A percentile compares a stretch with the other conserved stretches of the same genome.
phyloP scores from a whole-genome alignment of 1,139 yeast genomes.

The Pichia sp. region DNA sequence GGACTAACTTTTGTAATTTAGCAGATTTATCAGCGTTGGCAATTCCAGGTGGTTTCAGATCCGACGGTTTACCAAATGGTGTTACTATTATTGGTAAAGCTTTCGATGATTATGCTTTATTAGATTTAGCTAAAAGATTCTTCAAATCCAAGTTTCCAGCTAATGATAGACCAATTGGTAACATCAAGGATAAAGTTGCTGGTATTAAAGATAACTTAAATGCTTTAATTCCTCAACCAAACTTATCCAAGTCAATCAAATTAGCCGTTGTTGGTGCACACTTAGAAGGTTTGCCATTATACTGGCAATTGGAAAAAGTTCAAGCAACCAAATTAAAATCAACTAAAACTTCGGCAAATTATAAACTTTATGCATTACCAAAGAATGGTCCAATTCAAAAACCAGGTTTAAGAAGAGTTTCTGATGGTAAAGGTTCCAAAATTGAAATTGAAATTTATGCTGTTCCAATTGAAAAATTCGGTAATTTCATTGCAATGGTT shows the following conservation, averaged over 20 bases:
- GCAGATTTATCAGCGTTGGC: slow-evolving; percentile 92
- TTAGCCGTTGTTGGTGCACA: slow-evolving; percentile 97
- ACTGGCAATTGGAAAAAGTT: slow-evolving; percentile 89
- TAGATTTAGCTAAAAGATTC: slow-evolving; percentile 73
- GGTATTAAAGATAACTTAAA: slow-evolving; percentile 35
- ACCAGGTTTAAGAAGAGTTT: slow-evolving; percentile 80
- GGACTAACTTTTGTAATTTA: slow-evolving; percentile 92
- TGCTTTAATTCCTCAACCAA: slow-evolving; percentile 33
- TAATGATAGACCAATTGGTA: slow-evolving; percentile 43
- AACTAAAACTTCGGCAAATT: slow-evolving; percentile 66
- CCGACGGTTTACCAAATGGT: slow-evolving; percentile 89
- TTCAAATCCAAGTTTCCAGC: slow-evolving; percentile 45
- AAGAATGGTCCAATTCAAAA: slow-evolving; percentile 73
- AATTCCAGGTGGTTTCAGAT: slow-evolving; percentile 79
- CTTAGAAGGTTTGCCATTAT: slow-evolving; percentile 76
- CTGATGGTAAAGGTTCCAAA: slow-evolving; percentile 40
- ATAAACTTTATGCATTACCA: slow-evolving; percentile 77
- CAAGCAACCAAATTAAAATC: slow-evolving; percentile 64
- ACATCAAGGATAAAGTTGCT: slow-evolving; percentile 25
- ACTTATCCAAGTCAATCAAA: slow-evolving; percentile 39
- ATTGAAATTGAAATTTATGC: slow-evolving; percentile 78
- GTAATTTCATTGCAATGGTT: slow-evolving; percentile 75
- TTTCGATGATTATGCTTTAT: slow-evolving; percentile 81
- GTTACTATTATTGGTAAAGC: slow-evolving; percentile 75
- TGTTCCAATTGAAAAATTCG: slow-evolving; percentile 70